These are phyloP conservation scores for Fusarium redolens DNA, from an alignment of 2,329 filamentous ascomycete species.

Conservation along the genomic window DNA sequence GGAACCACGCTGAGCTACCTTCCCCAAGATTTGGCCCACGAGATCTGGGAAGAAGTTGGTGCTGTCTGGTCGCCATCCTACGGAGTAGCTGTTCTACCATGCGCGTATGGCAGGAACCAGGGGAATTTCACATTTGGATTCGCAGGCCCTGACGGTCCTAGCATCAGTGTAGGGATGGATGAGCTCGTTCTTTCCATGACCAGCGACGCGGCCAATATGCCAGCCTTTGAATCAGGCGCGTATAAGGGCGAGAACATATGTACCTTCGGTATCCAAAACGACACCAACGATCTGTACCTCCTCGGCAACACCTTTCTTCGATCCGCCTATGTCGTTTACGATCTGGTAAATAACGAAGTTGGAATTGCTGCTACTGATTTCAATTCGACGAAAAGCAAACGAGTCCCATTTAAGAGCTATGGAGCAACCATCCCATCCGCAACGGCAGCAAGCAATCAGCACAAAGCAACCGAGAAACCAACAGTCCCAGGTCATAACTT, in stretches of 20 bases:
- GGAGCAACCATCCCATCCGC: slow-evolving; percentile 64
- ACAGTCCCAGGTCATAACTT: slow-evolving; percentile 35
- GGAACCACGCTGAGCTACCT: slow-evolving; percentile 80
- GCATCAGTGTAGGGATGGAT: slow-evolving; percentile 64
- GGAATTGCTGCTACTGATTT: slow-evolving; percentile 66
- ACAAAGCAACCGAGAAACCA: slow-evolving; percentile 40
- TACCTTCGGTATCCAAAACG: slow-evolving; percentile 68
- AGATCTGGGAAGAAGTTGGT: slow-evolving; percentile 67
- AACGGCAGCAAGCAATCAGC: slow-evolving; percentile 57
- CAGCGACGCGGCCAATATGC: slow-evolving; percentile 41
- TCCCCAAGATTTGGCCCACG: slow-evolving; percentile 67
- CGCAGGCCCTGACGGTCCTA: slow-evolving; percentile 59
- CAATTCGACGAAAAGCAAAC: slow-evolving; percentile 62
- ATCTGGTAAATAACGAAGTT: slow-evolving; percentile 68
- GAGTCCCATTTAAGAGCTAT: slow-evolving; percentile 62
- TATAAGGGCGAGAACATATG: slow-evolving; percentile 61
- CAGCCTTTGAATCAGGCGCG: slow-evolving; percentile 53
- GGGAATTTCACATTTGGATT: slow-evolving; percentile 68
- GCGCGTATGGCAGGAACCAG: slow-evolving; percentile 56
- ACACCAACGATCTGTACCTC: slow-evolving; percentile 56
- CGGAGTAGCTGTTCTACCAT: slow-evolving; percentile 61
- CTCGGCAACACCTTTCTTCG: slow-evolving; percentile 70
- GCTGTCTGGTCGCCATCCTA: slow-evolving; percentile 56
- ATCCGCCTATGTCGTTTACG: slow-evolving; percentile 71
- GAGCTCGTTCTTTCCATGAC: slow-evolving; percentile 65